These are phyloP conservation scores for Cicer judaicum DNA, from an alignment of 306 rosid species.

Conservation along the genomic window DNA sequence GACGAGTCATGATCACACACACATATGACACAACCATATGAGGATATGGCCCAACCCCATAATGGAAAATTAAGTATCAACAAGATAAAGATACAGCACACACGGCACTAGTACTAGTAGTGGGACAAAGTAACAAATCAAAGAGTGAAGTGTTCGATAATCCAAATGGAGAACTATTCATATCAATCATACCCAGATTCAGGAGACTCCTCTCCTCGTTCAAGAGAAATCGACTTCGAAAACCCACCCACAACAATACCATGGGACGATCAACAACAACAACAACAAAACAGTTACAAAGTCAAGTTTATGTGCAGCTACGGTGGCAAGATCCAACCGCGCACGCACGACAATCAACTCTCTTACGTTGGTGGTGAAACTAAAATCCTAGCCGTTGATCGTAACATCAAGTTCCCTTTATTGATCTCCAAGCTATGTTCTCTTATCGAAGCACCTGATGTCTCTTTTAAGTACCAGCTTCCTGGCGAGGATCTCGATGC, in stretches of 20 bases:
- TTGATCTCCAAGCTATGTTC: slow-evolving; percentile 68
- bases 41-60: background rate
- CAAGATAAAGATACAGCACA: background rate
- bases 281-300: slow-evolving; percentile 52
- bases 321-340: slow-evolving; percentile 96
- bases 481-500: slow-evolving; percentile 98
- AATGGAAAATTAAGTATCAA: background rate
- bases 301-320: slow-evolving; percentile 93
- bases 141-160: background rate
- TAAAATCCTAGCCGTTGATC: slow-evolving; percentile 92
- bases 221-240: slow-evolving; percentile 85
- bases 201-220: slow-evolving; percentile 87
- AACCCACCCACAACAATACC: slow-evolving; percentile 82
- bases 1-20: slow-evolving; percentile 2
- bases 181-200: slow-evolving; percentile 82
- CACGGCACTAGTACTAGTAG: background rate
- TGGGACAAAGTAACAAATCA: background rate
- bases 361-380: slow-evolving; percentile 93
- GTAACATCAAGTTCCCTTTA: slow-evolving; percentile 60
- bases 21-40: background rate
- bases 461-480: slow-evolving; percentile 90
- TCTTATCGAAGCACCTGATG: slow-evolving; percentile 52
- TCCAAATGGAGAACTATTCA: slow-evolving; percentile 72
- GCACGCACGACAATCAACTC: slow-evolving; percentile 84
- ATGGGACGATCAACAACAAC: slow-evolving; percentile 67